Evolutionary conservation across 805 yeast species (phyloP).

Genomic region (Candida ascalaphidarum): DNA sequence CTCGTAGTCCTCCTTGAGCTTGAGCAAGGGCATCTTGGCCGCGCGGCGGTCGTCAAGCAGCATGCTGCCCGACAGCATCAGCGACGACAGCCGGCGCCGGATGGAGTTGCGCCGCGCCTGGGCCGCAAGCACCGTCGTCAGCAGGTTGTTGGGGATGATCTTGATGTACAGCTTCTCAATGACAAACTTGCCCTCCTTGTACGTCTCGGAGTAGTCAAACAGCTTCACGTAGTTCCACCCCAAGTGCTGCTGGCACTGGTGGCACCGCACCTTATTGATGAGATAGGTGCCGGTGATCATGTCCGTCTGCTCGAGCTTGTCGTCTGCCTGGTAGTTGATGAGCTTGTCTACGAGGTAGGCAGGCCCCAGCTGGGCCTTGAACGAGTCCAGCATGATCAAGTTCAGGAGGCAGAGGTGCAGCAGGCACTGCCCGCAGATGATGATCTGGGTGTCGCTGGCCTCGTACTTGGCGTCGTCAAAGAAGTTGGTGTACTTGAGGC

Average conservation of each 20-base stretch:
- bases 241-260: constrained; percentile 24
- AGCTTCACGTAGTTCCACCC: constrained; percentile 37
- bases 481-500: constrained; percentile 30
- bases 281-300: constrained; percentile 34
- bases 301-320: constrained; percentile 18
- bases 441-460: constrained; percentile 25
- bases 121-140: constrained; percentile 22
- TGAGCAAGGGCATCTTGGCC: constrained; percentile 9
- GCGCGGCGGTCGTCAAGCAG: background rate
- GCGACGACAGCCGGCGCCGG: constrained; percentile 13
- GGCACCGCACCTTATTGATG: constrained; percentile 28
- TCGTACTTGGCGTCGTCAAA: constrained; percentile 30
- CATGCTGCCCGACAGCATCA: constrained; percentile 1
- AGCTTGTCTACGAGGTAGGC: constrained; percentile 33
- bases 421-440: constrained; percentile 32
- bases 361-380: constrained; percentile 31
- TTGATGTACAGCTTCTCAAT: constrained; percentile 29
- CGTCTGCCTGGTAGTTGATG: constrained; percentile 23
- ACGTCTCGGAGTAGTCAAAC: constrained; percentile 23
- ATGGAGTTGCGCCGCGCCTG: constrained; percentile 18
- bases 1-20: constrained; percentile 7
- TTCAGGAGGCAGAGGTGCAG: constrained; percentile 30
- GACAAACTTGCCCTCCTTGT: constrained; percentile 38
- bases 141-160: constrained; percentile 25
- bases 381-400: constrained; percentile 28